Evolutionary conservation across 805 yeast species (phyloP), one percentile per base, ranked within the genome.

Genomic region (Schizosaccharomyces japonicus): DNA sequence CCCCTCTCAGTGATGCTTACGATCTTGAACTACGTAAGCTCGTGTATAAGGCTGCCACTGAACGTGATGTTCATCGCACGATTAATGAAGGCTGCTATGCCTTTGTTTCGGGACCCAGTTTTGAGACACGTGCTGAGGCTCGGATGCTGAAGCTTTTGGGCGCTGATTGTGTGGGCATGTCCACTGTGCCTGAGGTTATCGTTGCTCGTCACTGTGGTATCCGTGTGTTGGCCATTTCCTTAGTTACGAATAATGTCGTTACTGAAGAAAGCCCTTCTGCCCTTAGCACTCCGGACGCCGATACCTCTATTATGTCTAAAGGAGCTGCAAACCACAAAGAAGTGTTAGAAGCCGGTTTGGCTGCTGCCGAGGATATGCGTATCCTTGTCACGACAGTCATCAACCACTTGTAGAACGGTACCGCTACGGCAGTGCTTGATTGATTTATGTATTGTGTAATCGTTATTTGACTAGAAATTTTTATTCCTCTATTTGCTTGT

Each of bases 141-240:
- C 68, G 93, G 49, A 67, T 77, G 68, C 65, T 87, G 44, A 61
- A 75, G 50, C 54, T 64, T 4, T 53, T 79, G 27, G 96, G 96
- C 7, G 95, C 82, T 47, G 96, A 87, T 61, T 80, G 90, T 0
- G 96, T 85, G 1, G 96, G 96, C 3, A 87, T 87, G 98, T 80
- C 94, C 49, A 90, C 96, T 0, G 95, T 87, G 30, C 95, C 98
- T 0, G 98, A 87, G 62, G 94, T 83, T 1, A 74, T 83, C 51
- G 78, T 83, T 17, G 96, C 95, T 1, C 75, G 94, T 59, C 96
- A 90, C 60, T 71, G 76, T 50, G 93, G 85, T 1, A 62, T 90
- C 64, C 70, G 66, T 52, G 94, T 84, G 4, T 64, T 87, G 52
- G 96, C 95, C 0, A 60, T 87, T 39, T 78, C 90, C 52, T 67